A percentile compares a stretch with the other conserved stretches of the same genome.
Evolutionary conservation across 2,329 filamentous ascomycete species (phyloP).

Genomic region (Gyromitra esculenta): DNA sequence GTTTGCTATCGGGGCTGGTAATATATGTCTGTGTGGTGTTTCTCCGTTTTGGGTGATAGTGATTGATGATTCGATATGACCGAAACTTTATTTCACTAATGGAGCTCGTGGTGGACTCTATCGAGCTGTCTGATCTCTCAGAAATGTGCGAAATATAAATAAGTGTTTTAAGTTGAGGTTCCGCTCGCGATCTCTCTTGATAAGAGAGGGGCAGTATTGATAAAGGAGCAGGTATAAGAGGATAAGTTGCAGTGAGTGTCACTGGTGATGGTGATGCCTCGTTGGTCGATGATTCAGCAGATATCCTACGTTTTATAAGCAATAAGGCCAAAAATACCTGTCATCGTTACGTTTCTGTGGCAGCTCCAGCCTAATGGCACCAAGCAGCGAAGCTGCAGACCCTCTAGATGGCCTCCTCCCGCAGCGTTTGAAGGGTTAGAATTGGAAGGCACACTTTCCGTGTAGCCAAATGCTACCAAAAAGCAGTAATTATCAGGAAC

Average conservation of each 20-base stretch:
- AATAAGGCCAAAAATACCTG: slow-evolving; percentile 4
- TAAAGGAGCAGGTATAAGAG: neutral
- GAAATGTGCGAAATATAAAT: neutral
- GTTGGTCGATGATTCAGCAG: neutral
- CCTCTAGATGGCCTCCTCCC: neutral
- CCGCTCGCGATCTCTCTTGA: neutral
- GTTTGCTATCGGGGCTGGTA: neutral
- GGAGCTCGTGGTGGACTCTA: neutral
- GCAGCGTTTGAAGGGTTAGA: slow-evolving; percentile 2
- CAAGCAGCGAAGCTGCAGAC: neutral
- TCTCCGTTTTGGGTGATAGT: neutral
- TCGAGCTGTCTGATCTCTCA: neutral
- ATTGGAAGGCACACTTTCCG: neutral
- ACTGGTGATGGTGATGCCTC: neutral
- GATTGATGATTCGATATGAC: slow-evolving; percentile 13
- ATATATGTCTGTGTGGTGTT: slow-evolving; percentile 3
- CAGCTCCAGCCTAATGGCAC: slow-evolving; percentile 31
- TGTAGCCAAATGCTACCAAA: slow-evolving; percentile 19
- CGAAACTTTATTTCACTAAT: neutral
- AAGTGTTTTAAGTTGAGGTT: neutral
- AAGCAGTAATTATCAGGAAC: slow-evolving; percentile 21
- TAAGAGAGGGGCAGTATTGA: neutral
- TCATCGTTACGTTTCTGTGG: slow-evolving; percentile 3
- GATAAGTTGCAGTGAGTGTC: slow-evolving; percentile 15
- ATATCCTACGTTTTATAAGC: neutral